Evolutionary conservation across 257 asterid species (phyloP).

Genomic region (Nicotiana obtusifolia): DNA sequence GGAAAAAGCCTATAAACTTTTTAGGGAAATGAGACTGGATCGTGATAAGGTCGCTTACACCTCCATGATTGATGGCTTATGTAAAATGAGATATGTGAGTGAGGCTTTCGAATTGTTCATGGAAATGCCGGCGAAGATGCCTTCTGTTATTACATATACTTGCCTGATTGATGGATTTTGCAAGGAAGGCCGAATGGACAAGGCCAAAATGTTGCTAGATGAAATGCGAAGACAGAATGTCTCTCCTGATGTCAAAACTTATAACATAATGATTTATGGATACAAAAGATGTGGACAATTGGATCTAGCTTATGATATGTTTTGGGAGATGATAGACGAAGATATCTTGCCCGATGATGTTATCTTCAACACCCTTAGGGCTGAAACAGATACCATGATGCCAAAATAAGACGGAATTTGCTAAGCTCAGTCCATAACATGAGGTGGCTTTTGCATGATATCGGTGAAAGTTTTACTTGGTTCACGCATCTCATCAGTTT

Average conservation of each 20-base stretch:
- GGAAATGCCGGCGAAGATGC: slow-evolving; percentile 38
- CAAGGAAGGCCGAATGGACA: slow-evolving; percentile 25
- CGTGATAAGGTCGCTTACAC: slow-evolving; percentile 41
- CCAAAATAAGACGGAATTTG: background rate
- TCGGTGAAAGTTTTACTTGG: background rate
- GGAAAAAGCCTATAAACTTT: slow-evolving; percentile 34
- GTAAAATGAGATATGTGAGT: slow-evolving; percentile 33
- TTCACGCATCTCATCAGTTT: slow-evolving; percentile 18
- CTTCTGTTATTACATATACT: slow-evolving; percentile 61
- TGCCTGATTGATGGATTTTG: slow-evolving; percentile 51
- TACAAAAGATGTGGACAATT: slow-evolving; percentile 30
- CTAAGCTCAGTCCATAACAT: background rate
- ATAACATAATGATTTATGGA: slow-evolving; percentile 36
- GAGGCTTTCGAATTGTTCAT: slow-evolving; percentile 32
- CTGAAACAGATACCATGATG: background rate
- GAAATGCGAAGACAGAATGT: slow-evolving; percentile 35
- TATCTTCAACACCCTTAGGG: slow-evolving; percentile 12
- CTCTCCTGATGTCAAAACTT: slow-evolving; percentile 37
- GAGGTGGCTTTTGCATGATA: background rate
- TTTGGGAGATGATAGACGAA: slow-evolving; percentile 24
- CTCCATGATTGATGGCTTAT: slow-evolving; percentile 42
- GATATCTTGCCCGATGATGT: slow-evolving; percentile 28
- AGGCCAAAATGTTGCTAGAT: slow-evolving; percentile 23
- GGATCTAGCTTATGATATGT: slow-evolving; percentile 27
- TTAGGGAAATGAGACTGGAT: slow-evolving; percentile 29